Evolutionary conservation across 208 protist species (phyloP).

Genomic region (Leishmania martiniquensis): DNA sequence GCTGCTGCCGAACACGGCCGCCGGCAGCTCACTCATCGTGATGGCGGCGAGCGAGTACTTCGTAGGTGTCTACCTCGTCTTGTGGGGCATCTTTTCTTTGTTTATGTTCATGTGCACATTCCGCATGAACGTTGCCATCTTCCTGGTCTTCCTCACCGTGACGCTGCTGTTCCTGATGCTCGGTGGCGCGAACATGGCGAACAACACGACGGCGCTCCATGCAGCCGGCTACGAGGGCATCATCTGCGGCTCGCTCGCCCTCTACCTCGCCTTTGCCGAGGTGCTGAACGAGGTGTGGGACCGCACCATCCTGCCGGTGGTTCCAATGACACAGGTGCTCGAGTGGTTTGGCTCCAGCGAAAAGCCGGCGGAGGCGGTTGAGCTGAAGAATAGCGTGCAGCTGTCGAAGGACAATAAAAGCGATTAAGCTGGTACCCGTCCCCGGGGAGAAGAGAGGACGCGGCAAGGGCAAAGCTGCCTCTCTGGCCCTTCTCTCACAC

Average conservation of each 20-base stretch:
- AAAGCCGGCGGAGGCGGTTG: neutral
- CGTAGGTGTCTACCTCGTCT: conserved; percentile 18
- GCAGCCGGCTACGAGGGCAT: conserved; percentile 53
- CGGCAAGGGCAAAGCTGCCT: neutral
- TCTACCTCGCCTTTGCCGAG: conserved; percentile 60
- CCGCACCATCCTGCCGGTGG: conserved; percentile 37
- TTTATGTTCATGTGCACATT: conserved; percentile 33
- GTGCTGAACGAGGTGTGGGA: conserved; percentile 53
- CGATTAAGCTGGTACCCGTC: neutral
- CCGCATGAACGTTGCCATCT: conserved; percentile 35
- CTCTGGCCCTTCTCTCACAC: neutral
- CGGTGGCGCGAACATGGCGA: conserved; percentile 16
- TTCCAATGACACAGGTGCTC: conserved; percentile 32
- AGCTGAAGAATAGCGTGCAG: neutral
- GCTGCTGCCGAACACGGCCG: conserved; percentile 36
- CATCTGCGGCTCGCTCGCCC: conserved; percentile 45
- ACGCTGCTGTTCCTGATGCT: conserved; percentile 37
- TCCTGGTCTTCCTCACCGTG: conserved; percentile 32
- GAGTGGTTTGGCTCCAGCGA: conserved; percentile 22
- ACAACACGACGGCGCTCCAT: conserved; percentile 19
- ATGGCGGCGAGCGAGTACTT: conserved; percentile 12
- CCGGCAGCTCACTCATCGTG: neutral
- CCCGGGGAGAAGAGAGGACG: neutral
- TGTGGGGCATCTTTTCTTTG: conserved; percentile 39
- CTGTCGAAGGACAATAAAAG: neutral